A percentile compares a stretch with the other conserved stretches of the same genome.
These are phyloP conservation scores for Chenopodium quinoa DNA, from an alignment of 148 eudicot species.

Conservation along the genomic window DNA sequence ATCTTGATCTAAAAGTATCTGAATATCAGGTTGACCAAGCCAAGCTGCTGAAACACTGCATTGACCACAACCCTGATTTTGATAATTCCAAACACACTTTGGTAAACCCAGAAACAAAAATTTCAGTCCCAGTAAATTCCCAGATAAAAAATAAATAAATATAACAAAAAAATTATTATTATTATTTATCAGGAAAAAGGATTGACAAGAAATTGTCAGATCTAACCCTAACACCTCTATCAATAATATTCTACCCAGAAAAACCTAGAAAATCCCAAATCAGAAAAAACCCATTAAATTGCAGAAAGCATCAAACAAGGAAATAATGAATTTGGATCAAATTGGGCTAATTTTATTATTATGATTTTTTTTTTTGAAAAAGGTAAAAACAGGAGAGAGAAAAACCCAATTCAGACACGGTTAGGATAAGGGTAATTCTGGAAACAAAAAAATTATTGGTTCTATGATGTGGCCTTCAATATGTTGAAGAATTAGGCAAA, in stretches of 20 bases:
- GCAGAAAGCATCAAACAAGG: slow-evolving; percentile 6
- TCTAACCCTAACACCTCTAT: slow-evolving; percentile 32
- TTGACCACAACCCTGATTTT: slow-evolving; percentile 34
- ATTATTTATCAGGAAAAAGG: slow-evolving; percentile 4
- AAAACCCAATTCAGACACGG: slow-evolving; percentile 27
- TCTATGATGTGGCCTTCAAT: slow-evolving; percentile 10
- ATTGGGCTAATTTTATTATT: not conserved
- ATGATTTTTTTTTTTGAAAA: slow-evolving; percentile 8
- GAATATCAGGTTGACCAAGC: slow-evolving; percentile 43
- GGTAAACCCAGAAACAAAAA: slow-evolving; percentile 25
- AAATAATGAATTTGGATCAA: slow-evolving; percentile 17
- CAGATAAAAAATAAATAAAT: not conserved
- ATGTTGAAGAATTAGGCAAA: slow-evolving; percentile 22
- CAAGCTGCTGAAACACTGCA: slow-evolving; percentile 46
- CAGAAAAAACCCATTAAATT: not conserved
- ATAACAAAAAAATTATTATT: not conserved
- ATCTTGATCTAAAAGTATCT: slow-evolving; percentile 44
- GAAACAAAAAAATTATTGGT: slow-evolving; percentile 15
- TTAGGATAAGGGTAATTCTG: slow-evolving; percentile 40
- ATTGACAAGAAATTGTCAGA: slow-evolving; percentile 29
- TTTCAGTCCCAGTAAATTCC: slow-evolving; percentile 22
- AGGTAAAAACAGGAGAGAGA: slow-evolving; percentile 13
- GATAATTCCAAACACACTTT: slow-evolving; percentile 26
- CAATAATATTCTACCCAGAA: not conserved
- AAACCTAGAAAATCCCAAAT: slow-evolving; percentile 17